Evolutionary conservation across 2,329 filamentous ascomycete genomes (phyloP), one percentile per base, ranked within the genome.

Genomic region (Albophoma yamanashiensis): DNA sequence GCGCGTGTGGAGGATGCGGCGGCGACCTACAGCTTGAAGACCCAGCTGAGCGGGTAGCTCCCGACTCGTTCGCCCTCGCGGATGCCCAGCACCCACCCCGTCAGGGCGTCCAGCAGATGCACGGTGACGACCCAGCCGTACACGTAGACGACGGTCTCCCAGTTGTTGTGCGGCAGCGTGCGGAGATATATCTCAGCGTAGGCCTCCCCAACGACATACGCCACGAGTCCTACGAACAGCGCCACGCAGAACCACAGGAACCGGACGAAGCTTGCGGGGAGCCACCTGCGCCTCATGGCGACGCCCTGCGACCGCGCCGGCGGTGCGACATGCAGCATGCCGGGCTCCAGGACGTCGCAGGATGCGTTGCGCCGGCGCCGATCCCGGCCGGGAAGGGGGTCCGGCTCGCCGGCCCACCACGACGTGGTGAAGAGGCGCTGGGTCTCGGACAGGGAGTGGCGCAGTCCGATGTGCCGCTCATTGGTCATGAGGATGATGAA

Each of bases 231-330:
- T 52, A 88, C 80, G 57, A 78, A 80, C 31, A 89, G 74, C 4
- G 85, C 85, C 38, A 83, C 75, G 68, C 85, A 88, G 67, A 89
- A 88, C 86, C 86, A 89, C 7, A 89, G 73, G 63, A 89, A 89
- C 20, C 86, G 80, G 53, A 88, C 81, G 67, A 88, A 89, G 69
- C 84, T 87, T 11, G 84, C 83, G 3, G 85, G 84, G 31, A 87
- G 74, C 84, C 84, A 87, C 39, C 75, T 74, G 14, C 79, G 75
- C 42, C 78, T 75, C 70, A 81, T 72, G 52, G 77, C 69, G 25
- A 78, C 76, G 17, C 64, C 67, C 55, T 68, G 67, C 4, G 69
- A 62, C 52, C 70, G 66, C 3, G 65, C 62, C 36, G 67, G 66
- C 11, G 64, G 64, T 43, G 64, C 61, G 9, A 67, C 63, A 31